A percentile compares a stretch with the other conserved stretches of the same genome.
These are phyloP conservation scores for Cucumis cinereus DNA, from an alignment of 306 rosid species.

Conservation along the genomic window DNA sequence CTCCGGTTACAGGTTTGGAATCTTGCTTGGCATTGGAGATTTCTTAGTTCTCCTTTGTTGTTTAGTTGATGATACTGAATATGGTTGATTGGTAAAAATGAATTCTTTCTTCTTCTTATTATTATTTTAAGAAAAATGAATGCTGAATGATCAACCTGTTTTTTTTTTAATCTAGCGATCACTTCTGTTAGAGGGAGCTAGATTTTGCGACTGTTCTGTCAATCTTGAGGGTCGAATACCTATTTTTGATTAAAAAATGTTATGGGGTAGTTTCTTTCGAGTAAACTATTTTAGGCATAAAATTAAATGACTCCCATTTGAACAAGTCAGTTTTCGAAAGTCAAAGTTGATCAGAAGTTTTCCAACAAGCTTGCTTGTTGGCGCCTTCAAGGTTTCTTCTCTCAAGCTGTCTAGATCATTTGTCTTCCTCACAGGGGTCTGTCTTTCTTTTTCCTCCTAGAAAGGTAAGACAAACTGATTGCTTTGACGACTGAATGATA, in stretches of 20 bases:
- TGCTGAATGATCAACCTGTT: background rate
- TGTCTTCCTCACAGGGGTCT: background rate
- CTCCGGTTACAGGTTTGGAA: conserved; percentile 53
- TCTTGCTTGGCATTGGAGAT: background rate
- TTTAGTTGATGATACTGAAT: background rate
- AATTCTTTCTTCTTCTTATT: background rate
- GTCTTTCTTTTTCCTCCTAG: background rate
- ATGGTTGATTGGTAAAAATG: background rate
- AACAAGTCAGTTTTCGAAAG: background rate
- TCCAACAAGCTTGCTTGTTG: background rate
- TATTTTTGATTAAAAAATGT: background rate
- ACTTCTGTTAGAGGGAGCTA: background rate
- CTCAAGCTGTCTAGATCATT: background rate
- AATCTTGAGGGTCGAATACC: background rate
- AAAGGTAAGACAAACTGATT: background rate
- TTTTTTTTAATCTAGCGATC: background rate
- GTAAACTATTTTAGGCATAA: background rate
- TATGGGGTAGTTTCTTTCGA: background rate
- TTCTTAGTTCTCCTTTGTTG: background rate
- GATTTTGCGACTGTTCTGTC: background rate
- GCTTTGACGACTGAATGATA: background rate
- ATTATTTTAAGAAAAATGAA: background rate
- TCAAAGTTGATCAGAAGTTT: background rate
- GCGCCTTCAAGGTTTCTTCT: background rate
- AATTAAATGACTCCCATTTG: background rate